Base-by-base conservation (phyloP, 139 green algal species). In the Chlamydomonas urium region DNA sequence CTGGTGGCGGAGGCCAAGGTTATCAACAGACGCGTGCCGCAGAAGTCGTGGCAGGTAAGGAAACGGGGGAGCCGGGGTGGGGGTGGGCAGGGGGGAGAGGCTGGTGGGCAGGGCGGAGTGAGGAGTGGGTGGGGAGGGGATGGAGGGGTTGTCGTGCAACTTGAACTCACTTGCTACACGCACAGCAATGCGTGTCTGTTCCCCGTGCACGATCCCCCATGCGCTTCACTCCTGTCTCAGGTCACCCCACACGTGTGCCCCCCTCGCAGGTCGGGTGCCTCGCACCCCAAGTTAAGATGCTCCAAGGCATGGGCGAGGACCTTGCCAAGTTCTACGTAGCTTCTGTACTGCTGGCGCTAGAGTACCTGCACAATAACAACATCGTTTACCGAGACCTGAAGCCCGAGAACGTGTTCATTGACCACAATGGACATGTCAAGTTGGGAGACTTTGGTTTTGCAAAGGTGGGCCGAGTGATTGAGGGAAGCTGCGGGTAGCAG, bases 361-460 rank as follows among this genome's bases (percentile, higher is more conserved):
- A 97, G 76, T 97, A 98, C 84, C 83, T 99, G 50, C 94, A 99
- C 85, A 82, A 87, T 24, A 87, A 92, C 73, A 83, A 87, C 86
- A 96, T 96, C 47, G 87, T 97, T 24, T 98, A 98, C 77, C 87
- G 94, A 3, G 94, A 98, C 73, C 85, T 98, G 31, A 98, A 99
- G 85, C 94, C 94, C 0, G 94, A 99, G 75, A 99, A 99, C 74
- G 89, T 99, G 1, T 95, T 99, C 79, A 92, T 99, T 31, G 93
- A 96, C 60, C n/a, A 29, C 33, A 59, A 81, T 47, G 80, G 75
- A 23, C 96, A 92, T 75, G 83, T 91, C 69, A 97, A 97, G 83
- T 85, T 99, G 14, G 94, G 90, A 19, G 94, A 99, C 73, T 99
- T 99, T 89, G 94, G 94, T 14, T 99, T 99, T 79, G 93, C 93